Evolutionary conservation across 768 basidiomycete genomes (phyloP).

Genomic region (Leccinellum rugosiceps): DNA sequence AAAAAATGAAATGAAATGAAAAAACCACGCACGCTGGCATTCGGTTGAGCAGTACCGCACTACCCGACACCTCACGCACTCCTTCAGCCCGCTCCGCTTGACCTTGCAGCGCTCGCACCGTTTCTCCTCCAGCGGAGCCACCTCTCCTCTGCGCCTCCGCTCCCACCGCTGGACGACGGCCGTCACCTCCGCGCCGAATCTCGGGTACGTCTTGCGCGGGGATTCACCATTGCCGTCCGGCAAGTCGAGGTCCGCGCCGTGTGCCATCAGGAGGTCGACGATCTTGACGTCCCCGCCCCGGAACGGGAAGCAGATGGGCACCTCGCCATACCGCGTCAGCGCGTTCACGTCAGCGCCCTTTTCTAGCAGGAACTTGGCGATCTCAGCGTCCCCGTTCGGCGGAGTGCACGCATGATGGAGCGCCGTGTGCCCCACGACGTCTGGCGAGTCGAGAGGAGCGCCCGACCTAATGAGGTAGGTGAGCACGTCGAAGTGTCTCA

Average conservation of each 20-base stretch:
- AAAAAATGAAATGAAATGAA: neutral
- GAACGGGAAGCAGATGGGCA: conserved; percentile 37
- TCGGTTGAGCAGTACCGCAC: conserved; percentile 51
- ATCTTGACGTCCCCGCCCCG: conserved; percentile 30
- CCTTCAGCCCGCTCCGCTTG: conserved; percentile 34
- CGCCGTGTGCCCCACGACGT: conserved; percentile 49
- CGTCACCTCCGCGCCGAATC: conserved; percentile 42
- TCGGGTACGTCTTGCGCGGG: conserved; percentile 29
- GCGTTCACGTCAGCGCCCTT: conserved; percentile 48
- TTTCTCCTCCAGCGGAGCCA: conserved; percentile 41
- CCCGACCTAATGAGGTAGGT: conserved; percentile 41
- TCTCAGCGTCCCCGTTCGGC: conserved; percentile 20
- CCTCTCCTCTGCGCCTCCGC: conserved; percentile 42
- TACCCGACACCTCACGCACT: conserved; percentile 43
- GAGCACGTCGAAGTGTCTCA: conserved; percentile 36
- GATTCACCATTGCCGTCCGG: conserved; percentile 38
- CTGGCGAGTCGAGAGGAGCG: conserved; percentile 38
- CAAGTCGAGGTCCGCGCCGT: conserved; percentile 43
- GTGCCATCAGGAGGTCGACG: conserved; percentile 48
- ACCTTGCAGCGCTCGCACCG: conserved; percentile 40
- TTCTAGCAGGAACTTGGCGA: conserved; percentile 40
- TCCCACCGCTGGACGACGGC: conserved; percentile 47
- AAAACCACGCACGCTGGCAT: conserved; percentile 47
- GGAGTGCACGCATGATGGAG: conserved; percentile 44
- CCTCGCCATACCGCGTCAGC: conserved; percentile 47